Base-by-base conservation (phyloP, 371 early-diverging fungal genomes). In the Homolaphlyctis polyrhiza region DNA sequence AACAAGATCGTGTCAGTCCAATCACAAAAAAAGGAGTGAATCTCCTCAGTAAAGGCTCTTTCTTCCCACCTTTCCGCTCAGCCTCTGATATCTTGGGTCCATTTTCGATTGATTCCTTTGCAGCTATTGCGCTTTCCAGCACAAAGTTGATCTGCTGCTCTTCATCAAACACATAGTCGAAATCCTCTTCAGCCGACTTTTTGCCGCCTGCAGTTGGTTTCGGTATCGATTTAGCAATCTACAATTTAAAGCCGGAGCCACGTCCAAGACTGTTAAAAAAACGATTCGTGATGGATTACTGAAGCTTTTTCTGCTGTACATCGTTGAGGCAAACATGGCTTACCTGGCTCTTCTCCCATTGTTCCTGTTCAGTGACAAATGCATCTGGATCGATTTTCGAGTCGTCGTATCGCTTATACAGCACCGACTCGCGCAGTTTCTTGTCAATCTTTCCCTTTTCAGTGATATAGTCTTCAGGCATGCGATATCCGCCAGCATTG, bases 91-190 rank as follows among this genome's bases (percentile, higher is more conserved):
- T 71, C 62, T 74, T 47, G 16, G 70, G 71, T 82, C 58, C 73
- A 72, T 61, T 52, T 58, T 86, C 88, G 62, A 84, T 45, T 30
- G 50, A 57, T 59, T 75, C 72, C 28, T 63, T 80, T 34, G 78
- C 72, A 5, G 83, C 83, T 63, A 89, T 59, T 18, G 86, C 91
- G 29, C 85, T 76, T 16, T 89, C 87, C 68, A 93, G 72, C 47
- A 96, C 88, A 77, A 96, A 98, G 57, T 95, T 89, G 33, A 98
- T 92, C 63, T 86, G 89, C 67, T 91, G 86, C n/a, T 85, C 87
- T 51, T 94, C 93, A 58, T 98, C 98, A 73, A 95, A 91, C 11
- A 98, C 91, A 62, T 90, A 96, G 50, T 97, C 97, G 70, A 90
- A 98, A 33, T 91, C 92, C 62, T 51, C 68, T 27, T 62, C 62